A percentile compares a stretch with the other conserved stretches of the same genome.
Conservation (phyloP, 306 rosid species). For the Rubus parviflorus region DNA sequence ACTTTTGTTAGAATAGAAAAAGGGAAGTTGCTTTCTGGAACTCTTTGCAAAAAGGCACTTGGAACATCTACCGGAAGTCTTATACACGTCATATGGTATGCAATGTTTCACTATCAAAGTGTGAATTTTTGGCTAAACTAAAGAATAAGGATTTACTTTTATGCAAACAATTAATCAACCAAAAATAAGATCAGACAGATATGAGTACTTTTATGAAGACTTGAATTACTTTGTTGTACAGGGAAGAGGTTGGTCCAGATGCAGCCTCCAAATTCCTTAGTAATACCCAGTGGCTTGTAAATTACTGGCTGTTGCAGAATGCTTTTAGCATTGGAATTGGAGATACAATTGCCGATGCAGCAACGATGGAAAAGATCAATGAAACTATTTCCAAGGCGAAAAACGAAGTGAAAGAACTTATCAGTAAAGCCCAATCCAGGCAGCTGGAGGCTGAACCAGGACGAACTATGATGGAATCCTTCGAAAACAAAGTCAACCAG, state of each 20-base stretch:
- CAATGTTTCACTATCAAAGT: neutral
- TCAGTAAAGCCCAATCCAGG: conserved; percentile 74
- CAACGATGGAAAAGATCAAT: conserved; percentile 88
- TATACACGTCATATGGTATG: conserved; percentile 92
- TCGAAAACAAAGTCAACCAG: conserved; percentile 98
- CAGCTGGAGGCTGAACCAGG: conserved; percentile 93
- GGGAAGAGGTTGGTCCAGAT: conserved; percentile 99
- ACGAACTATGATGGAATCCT: conserved; percentile 96
- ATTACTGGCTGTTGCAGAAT: conserved; percentile 96
- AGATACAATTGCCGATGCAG: conserved; percentile 97
- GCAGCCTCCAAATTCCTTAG: conserved; percentile 96
- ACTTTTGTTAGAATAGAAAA: conserved; percentile 90
- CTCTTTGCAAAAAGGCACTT: conserved; percentile 92
- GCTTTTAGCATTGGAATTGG: conserved; percentile 97
- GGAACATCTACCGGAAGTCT: conserved; percentile 97
- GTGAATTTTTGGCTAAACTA: neutral
- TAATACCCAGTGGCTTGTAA: conserved; percentile 98
- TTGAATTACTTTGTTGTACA: conserved; percentile 38
- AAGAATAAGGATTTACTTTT: neutral
- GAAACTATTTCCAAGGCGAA: conserved; percentile 82
- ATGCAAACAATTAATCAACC: neutral
- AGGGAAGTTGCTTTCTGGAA: conserved; percentile 89
- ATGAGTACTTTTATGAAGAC: neutral
- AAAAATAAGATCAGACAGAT: neutral
- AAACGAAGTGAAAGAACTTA: conserved; percentile 83